Base-by-base conservation (phyloP, 805 yeast species). In the Kuraishia piskuri region DNA sequence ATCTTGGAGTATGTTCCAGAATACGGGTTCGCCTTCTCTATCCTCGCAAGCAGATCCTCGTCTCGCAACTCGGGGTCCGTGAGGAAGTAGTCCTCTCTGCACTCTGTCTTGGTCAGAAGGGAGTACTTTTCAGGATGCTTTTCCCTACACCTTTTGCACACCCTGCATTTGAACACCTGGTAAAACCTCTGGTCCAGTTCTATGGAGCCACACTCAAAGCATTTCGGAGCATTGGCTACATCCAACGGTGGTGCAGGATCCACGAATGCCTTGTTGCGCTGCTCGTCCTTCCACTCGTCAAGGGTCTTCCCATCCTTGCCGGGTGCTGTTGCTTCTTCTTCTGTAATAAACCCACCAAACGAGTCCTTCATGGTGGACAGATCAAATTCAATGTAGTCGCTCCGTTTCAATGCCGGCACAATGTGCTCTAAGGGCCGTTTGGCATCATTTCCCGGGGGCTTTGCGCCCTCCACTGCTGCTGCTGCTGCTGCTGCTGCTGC, bases 1-100 rank as follows among this genome's bases (percentile, higher is more conserved):
- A 94, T 94, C 63, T 94, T 79, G 50, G 90, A 86, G 68, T 83
- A 94, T 0, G 90, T 86, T 2, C 83, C 83, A 47, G 91, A 90
- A 67, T 94, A 96, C 0, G 99, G 99, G 63, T 94, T 94, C 2
- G 96, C 90, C 60, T 91, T 88, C 57, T 90, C 96, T 56, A 92
- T 71, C 57, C 94, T 80, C 10, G 86, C 86, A 55, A 94, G 73
- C 22, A 91, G 68, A 1, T 67, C 73, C 5, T 68, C 69, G 65
- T 94, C 99, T 52, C 80, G 77, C 47, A 94, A 74, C 65, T 94
- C 99, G 0, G 97, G 94, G 50, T 94, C 99, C 0, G 99, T 94
- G 25, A 94, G 67, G 46, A 94, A 77, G 66, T 94, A 94, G 69
- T 94, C 99, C 60, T 88, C 92, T 46, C 83, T 80, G 67, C 97